Conservation (phyloP, 495 filamentous ascomycete genomes). For the Trichoderma virens region DNA sequence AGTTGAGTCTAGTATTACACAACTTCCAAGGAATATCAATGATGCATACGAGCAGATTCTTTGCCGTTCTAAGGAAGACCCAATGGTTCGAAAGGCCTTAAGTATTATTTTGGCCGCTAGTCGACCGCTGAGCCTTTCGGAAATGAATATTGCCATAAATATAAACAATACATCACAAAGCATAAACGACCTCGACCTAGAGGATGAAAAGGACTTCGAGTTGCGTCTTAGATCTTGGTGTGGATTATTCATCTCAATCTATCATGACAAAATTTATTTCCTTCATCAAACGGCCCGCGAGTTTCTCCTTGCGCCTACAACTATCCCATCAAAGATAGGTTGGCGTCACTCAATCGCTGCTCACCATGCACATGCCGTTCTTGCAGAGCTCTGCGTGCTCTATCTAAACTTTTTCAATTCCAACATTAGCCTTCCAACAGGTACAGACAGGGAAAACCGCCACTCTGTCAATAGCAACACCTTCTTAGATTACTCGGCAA, state of each 20-base stretch:
- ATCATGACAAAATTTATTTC: conserved; percentile 20
- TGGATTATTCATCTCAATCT: conserved; percentile 20
- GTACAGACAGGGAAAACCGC: background rate
- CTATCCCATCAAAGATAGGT: background rate
- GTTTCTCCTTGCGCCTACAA: conserved; percentile 15
- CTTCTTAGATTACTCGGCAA: conserved; percentile 29
- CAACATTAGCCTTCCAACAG: background rate
- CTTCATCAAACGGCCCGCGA: conserved; percentile 25
- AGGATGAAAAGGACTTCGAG: conserved; percentile 14
- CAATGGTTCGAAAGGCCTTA: conserved; percentile 13
- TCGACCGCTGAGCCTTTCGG: conserved; percentile 14
- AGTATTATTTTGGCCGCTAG: conserved; percentile 17
- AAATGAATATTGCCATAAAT: conserved; percentile 16
- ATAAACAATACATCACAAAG: background rate
- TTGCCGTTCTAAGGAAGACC: conserved; percentile 5
- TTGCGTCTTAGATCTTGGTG: conserved; percentile 15
- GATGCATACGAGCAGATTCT: conserved; percentile 22
- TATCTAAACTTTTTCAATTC: conserved; percentile 17
- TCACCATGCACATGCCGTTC: conserved; percentile 19
- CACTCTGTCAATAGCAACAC: background rate
- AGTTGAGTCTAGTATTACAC: conserved; percentile 8
- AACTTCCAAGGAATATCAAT: conserved; percentile 16
- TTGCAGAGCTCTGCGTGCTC: conserved; percentile 21
- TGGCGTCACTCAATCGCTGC: conserved; percentile 14
- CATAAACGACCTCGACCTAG: conserved; percentile 15